phyloP scores from a whole-genome alignment of 2,329 filamentous ascomycete species.

The Apiospora hydei region DNA sequence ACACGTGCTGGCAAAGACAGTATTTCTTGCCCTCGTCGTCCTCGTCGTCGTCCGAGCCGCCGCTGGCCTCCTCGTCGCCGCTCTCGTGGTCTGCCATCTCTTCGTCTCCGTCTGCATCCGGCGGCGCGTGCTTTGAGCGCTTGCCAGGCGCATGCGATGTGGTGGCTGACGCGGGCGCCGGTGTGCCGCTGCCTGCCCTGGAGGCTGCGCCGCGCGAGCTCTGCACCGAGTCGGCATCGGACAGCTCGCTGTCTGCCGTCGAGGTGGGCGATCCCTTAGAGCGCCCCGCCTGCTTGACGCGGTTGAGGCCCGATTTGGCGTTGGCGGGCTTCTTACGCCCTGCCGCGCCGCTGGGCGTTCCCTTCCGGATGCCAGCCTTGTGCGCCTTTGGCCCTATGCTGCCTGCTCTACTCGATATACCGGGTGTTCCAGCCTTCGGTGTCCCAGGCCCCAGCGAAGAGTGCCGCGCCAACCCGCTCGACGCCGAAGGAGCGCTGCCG shows the following conservation, averaged over 20 bases:
- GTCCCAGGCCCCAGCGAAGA: constrained; percentile 69
- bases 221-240: constrained; percentile 65
- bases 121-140: constrained; percentile 28
- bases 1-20: constrained; percentile 83
- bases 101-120: constrained; percentile 38
- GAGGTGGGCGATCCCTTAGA: constrained; percentile 69
- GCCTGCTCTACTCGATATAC: constrained; percentile 55
- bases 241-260: constrained; percentile 69
- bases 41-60: constrained; percentile 68
- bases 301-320: constrained; percentile 66
- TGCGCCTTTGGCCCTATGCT: constrained; percentile 65
- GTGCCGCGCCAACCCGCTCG: constrained; percentile 67
- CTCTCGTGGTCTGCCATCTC: constrained; percentile 47
- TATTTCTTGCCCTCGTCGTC: constrained; percentile 82
- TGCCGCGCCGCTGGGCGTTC: constrained; percentile 42
- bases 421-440: constrained; percentile 56
- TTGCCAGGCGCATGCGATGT: constrained; percentile 26
- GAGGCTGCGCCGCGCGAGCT: constrained; percentile 57
- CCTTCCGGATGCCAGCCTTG: constrained; percentile 57
- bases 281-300: constrained; percentile 63
- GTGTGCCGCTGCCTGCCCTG: constrained; percentile 46
- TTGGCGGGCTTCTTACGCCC: constrained; percentile 45
- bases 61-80: constrained; percentile 58
- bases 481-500: constrained; percentile 56
- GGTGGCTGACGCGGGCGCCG: constrained; percentile 27